Percentiles rank a stretch among this genome's conserved stretches.
These are phyloP conservation scores for Thuja plicata DNA, from an alignment of 83 land plant species.

Conservation along the genomic window DNA sequence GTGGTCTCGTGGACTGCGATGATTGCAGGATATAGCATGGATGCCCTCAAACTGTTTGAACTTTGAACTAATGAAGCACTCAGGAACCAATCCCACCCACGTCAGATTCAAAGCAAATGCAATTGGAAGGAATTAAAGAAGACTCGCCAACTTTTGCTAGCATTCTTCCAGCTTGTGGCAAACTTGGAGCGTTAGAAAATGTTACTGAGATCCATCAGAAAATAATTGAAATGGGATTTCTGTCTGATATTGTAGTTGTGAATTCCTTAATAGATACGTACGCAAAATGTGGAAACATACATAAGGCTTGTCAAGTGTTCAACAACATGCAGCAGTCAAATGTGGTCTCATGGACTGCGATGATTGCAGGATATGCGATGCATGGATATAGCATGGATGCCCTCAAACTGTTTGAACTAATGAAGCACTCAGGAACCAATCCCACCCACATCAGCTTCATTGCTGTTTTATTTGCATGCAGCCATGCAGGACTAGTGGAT, in stretches of 20 bases:
- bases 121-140: background rate
- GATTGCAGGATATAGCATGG: slow-evolving; percentile 22
- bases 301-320: slow-evolving; percentile 16
- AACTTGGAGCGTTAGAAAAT: background rate
- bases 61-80: slow-evolving; percentile 22
- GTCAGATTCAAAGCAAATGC: slow-evolving; percentile 15
- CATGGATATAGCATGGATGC: slow-evolving; percentile 26
- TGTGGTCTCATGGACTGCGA: slow-evolving; percentile 27
- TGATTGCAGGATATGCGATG: slow-evolving; percentile 42
- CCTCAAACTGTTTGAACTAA: slow-evolving; percentile 29
- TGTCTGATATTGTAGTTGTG: slow-evolving; percentile 2
- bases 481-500: background rate
- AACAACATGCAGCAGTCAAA: slow-evolving; percentile 18
- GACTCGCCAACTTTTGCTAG: background rate
- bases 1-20: slow-evolving; percentile 30
- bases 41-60: slow-evolving; percentile 31
- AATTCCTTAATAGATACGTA: slow-evolving; percentile 37
- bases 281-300: slow-evolving; percentile 29
- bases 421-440: slow-evolving; percentile 15
- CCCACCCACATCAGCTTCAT: slow-evolving; percentile 33
- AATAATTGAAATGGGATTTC: background rate
- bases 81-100: slow-evolving; percentile 22
- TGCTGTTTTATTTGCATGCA: background rate
- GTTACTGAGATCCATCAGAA: background rate
- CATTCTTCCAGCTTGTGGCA: background rate